Evolutionary conservation across 2,329 filamentous ascomycete species (phyloP).

Genomic region (Nemania sp.): DNA sequence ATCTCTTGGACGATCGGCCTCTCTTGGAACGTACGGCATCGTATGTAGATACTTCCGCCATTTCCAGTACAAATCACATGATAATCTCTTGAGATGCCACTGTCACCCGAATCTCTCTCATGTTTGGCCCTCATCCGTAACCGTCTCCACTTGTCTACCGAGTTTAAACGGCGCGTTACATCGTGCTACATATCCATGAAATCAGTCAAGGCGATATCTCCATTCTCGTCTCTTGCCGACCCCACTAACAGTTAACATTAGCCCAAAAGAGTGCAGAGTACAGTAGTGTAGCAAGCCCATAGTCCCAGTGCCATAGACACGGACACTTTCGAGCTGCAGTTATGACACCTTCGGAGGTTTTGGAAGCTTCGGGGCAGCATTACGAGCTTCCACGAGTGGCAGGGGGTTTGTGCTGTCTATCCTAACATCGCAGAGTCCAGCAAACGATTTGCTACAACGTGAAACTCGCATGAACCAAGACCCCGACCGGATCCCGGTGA

Average conservation of each 20-base stretch:
- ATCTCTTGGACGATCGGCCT: constrained; percentile 4
- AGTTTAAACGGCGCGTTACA: constrained; percentile 20
- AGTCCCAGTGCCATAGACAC: constrained; percentile 24
- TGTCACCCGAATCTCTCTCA: no score
- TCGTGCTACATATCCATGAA: constrained; percentile 17
- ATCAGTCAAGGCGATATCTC: constrained; percentile 10
- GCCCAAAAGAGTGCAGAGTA: constrained; percentile 4
- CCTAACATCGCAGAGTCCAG: no score
- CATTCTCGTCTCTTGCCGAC: constrained; percentile 13
- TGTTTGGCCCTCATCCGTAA: constrained; percentile 10
- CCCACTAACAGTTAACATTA: constrained; percentile 16
- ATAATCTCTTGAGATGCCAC: no score
- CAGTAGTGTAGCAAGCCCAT: not conserved
- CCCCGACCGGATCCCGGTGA: constrained; percentile 15
- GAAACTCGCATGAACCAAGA: constrained; percentile 26
- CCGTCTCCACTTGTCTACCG: constrained; percentile 10
- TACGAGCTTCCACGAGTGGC: constrained; percentile 10
- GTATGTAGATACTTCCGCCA: constrained; percentile 1
- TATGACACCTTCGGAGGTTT: constrained; percentile 15
- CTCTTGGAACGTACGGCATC: not conserved
- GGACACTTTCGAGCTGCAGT: constrained; percentile 11
- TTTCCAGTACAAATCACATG: constrained; percentile 2
- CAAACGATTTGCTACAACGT: not conserved
- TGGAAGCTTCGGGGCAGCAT: constrained; percentile 20
- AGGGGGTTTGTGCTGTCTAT: not conserved